Evolutionary conservation across 257 asterid species (phyloP).

Genomic region (Nicotiana tomentosiformis): DNA sequence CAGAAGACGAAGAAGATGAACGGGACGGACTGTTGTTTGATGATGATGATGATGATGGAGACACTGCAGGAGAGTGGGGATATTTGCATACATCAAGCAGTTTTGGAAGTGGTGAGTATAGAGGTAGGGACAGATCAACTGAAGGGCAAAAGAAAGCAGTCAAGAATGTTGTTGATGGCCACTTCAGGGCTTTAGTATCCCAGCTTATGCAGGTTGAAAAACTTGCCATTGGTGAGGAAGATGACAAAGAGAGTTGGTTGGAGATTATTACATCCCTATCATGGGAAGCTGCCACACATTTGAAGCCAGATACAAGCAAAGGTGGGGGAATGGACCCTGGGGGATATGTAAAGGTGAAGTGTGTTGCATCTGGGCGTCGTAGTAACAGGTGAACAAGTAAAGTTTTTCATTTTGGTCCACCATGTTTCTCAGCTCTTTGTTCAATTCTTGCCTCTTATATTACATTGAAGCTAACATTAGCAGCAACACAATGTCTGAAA

Average conservation of each 20-base stretch:
- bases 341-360: conserved; percentile 87
- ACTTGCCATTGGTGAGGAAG: conserved; percentile 64
- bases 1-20: conserved; percentile 97
- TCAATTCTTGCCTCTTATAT: not conserved
- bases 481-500: not conserved
- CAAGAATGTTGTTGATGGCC: conserved; percentile 86
- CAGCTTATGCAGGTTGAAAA: conserved; percentile 95
- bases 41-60: conserved; percentile 77
- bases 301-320: conserved; percentile 87
- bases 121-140: conserved; percentile 74
- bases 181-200: conserved; percentile 86
- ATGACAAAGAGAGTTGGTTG: conserved; percentile 79
- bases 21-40: conserved; percentile 54
- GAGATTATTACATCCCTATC: conserved; percentile 82
- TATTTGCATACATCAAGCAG: conserved; percentile 52
- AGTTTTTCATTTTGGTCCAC: not conserved
- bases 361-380: conserved; percentile 84
- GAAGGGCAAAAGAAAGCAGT: conserved; percentile 76
- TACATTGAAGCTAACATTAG: not conserved
- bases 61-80: conserved; percentile 89
- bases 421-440: not conserved
- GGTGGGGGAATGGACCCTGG: conserved; percentile 99
- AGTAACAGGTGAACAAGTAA: conserved; percentile 61
- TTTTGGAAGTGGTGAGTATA: conserved; percentile 79
- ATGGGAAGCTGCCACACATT: conserved; percentile 93